Conservation (phyloP, 805 yeast species). For the Cyberlindnera xylosilytica region DNA sequence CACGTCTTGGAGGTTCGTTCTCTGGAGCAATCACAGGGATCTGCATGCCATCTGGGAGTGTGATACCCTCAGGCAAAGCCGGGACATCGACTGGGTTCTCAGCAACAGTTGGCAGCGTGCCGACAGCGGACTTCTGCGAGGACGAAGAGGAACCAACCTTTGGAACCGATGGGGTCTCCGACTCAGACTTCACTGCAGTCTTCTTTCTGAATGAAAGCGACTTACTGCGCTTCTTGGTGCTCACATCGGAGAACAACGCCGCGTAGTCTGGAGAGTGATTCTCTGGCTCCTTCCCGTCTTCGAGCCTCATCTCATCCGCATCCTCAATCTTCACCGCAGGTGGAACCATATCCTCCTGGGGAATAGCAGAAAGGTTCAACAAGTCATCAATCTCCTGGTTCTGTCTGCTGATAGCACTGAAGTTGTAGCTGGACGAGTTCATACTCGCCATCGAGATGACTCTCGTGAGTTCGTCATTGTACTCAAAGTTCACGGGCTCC, state of each 20-base stretch:
- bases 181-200: background rate
- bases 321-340: conserved; percentile 1
- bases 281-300: conserved; percentile 5
- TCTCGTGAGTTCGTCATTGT: conserved; percentile 23
- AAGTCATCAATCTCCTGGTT: background rate
- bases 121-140: background rate
- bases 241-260: conserved; percentile 29
- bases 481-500: conserved; percentile 15
- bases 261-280: conserved; percentile 30
- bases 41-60: conserved; percentile 10
- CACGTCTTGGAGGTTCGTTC: conserved; percentile 46
- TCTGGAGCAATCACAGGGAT: conserved; percentile 8
- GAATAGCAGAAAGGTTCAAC: background rate
- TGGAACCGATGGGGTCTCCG: conserved; percentile 17
- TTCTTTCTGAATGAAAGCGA: conserved; percentile 1
- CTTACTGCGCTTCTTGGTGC: conserved; percentile 19
- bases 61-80: background rate
- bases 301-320: background rate
- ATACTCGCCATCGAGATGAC: conserved; percentile 25
- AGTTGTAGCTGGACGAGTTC: conserved; percentile 24
- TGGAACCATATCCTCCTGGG: background rate
- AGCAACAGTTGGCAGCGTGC: too few relatives aligned
- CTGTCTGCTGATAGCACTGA: conserved; percentile 10
- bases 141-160: conserved; percentile 3
- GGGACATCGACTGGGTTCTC: too few relatives aligned